phyloP scores from a whole-genome alignment of 495 filamentous ascomycete species.

The Neurospora sp. region DNA sequence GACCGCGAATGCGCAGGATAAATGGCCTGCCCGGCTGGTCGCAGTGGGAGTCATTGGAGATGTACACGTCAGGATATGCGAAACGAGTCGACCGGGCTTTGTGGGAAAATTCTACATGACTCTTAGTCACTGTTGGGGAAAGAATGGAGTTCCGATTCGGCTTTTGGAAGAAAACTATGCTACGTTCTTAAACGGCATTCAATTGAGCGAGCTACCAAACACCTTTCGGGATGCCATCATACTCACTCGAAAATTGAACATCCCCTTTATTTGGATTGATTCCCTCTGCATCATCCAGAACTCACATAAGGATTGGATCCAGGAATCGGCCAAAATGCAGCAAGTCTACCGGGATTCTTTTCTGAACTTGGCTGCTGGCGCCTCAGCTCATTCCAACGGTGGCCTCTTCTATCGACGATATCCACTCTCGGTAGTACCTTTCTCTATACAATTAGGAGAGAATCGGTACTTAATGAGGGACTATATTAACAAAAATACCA shows the following conservation, averaged over 20 bases:
- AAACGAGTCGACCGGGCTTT: not conserved
- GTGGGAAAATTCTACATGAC: not conserved
- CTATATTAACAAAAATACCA: too few species aligned
- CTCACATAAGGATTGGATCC: slow-evolving; percentile 10
- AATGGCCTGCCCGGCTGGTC: not conserved
- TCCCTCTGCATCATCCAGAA: slow-evolving; percentile 7
- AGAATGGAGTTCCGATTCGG: not conserved
- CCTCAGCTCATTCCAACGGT: not conserved
- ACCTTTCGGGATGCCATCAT: slow-evolving; percentile 15
- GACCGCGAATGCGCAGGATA: not conserved
- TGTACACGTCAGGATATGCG: not conserved
- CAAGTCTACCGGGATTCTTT: slow-evolving; percentile 8
- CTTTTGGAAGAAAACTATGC: not conserved
- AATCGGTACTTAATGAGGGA: too few species aligned
- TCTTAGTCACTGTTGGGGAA: not conserved
- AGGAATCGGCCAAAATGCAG: slow-evolving; percentile 8
- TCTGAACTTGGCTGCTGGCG: slow-evolving; percentile 11
- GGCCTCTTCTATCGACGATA: not conserved
- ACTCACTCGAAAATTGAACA: slow-evolving; percentile 9
- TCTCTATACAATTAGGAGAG: not conserved
- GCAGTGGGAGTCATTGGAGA: not conserved
- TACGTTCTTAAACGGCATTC: not conserved
- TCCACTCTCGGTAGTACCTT: not conserved
- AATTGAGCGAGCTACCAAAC: slow-evolving; percentile 2
- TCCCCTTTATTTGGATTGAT: slow-evolving; percentile 27